Conservation (phyloP, 768 basidiomycete species). For the Russula griseocarnosa region DNA sequence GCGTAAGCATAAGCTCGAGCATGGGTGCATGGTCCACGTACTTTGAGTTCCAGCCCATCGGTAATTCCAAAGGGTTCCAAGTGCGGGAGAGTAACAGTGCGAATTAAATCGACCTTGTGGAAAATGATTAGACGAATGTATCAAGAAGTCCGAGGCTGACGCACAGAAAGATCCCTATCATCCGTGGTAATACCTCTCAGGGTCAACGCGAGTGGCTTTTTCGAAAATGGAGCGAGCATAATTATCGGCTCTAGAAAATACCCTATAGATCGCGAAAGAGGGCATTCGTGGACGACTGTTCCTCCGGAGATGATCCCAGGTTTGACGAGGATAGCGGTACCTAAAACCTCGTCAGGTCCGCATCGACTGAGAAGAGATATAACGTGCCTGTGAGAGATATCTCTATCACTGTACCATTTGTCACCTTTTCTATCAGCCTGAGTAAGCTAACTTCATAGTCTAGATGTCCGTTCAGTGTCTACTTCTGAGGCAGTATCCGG, state of each 20-base stretch:
- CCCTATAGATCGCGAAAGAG: slow-evolving; percentile 81
- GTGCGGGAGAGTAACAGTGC: slow-evolving; percentile 88
- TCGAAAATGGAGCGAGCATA: slow-evolving; percentile 89
- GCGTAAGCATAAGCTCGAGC: background rate
- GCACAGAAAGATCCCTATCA: slow-evolving; percentile 84
- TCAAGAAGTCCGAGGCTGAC: slow-evolving; percentile 29
- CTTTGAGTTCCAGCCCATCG: slow-evolving; percentile 85
- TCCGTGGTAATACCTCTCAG: slow-evolving; percentile 90
- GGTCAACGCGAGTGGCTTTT: slow-evolving; percentile 77
- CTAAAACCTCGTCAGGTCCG: slow-evolving; percentile 38
- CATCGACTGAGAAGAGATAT: background rate
- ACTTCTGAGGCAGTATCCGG: background rate
- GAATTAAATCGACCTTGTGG: slow-evolving; percentile 75
- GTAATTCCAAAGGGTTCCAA: slow-evolving; percentile 86
- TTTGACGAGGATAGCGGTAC: slow-evolving; percentile 87
- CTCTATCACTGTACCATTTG: slow-evolving; percentile 92
- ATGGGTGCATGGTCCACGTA: slow-evolving; percentile 35
- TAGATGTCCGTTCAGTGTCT: slow-evolving; percentile 32
- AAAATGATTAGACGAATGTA: background rate
- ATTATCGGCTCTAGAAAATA: slow-evolving; percentile 92
- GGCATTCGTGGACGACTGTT: slow-evolving; percentile 76
- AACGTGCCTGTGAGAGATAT: slow-evolving; percentile 88
- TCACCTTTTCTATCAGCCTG: slow-evolving; percentile 81
- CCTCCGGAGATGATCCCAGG: slow-evolving; percentile 92
- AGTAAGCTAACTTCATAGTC: slow-evolving; percentile 93